phyloP scores from a whole-genome alignment of 306 rosid genomes.

The Pterocarpus macrocarpus region DNA sequence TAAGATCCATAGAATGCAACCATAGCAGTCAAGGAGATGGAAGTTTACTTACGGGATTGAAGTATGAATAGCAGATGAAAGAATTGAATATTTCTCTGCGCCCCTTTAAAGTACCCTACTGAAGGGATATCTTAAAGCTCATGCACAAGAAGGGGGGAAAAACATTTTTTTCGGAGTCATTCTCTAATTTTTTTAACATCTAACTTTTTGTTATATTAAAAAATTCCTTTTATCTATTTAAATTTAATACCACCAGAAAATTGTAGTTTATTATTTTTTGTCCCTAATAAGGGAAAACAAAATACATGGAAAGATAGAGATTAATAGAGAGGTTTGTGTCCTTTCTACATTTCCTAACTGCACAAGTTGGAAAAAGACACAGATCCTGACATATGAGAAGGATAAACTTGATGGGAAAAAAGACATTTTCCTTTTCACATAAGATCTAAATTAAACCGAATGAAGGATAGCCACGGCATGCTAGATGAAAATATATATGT shows the following conservation, averaged over 20 bases:
- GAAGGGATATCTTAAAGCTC: not conserved
- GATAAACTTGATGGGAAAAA: slow-evolving; percentile 20
- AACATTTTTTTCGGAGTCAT: not conserved
- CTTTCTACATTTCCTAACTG: not conserved
- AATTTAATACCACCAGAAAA: not conserved
- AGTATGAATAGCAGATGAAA: not conserved
- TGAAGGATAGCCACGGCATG: not conserved
- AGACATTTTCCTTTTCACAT: not conserved
- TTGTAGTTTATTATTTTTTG: not conserved
- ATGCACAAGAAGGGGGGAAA: not conserved
- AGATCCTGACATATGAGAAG: not conserved
- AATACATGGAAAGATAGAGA: not conserved
- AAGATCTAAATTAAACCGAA: not conserved
- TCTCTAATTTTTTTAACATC: too few relatives aligned
- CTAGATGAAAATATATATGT: not conserved
- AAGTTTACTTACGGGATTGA: not conserved
- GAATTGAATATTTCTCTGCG: not conserved
- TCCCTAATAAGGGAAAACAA: not conserved
- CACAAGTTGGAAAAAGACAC: not conserved
- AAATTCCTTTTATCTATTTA: not conserved
- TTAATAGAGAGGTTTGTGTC: not conserved
- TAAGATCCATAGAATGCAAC: not conserved
- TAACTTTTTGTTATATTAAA: not conserved
- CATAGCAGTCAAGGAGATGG: not conserved
- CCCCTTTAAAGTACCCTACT: not conserved